These are phyloP conservation scores for Oryza coarctata DNA, from an alignment of 176 grass and related monocot species.

Conservation along the genomic window DNA sequence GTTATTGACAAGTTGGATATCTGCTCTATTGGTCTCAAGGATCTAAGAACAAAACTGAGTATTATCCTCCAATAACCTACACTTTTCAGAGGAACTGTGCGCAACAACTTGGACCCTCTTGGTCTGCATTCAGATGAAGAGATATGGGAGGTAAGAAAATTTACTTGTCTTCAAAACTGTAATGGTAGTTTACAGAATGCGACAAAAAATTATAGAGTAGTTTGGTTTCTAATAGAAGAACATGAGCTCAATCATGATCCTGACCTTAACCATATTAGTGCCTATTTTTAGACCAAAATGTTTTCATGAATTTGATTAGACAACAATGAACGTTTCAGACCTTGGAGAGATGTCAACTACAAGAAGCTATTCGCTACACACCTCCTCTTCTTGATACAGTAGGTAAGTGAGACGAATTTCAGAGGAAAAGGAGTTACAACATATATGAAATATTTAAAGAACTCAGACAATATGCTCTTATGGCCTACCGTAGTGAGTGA, in stretches of 20 bases:
- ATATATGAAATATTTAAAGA: background rate
- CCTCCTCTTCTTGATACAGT: slow-evolving; percentile 83
- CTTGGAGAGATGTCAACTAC: slow-evolving; percentile 87
- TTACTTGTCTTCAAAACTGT: background rate
- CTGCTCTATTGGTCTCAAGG: slow-evolving; percentile 80
- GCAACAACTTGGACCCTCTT: slow-evolving; percentile 90
- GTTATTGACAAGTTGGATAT: slow-evolving; percentile 82
- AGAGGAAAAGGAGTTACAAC: background rate
- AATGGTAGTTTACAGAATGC: background rate
- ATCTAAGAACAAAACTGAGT: slow-evolving; percentile 93
- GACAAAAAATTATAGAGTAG: slow-evolving; percentile 23
- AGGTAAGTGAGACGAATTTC: slow-evolving; percentile 33
- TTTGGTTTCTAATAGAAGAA: slow-evolving; percentile 28
- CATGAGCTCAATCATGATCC: background rate
- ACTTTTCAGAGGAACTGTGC: slow-evolving; percentile 85
- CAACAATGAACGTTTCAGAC: slow-evolving; percentile 46
- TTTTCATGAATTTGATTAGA: slow-evolving; percentile 21
- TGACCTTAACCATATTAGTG: background rate
- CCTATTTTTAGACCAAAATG: background rate
- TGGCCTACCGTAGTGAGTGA: slow-evolving; percentile 61
- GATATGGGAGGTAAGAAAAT: slow-evolving; percentile 85
- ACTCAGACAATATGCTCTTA: background rate
- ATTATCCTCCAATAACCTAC: slow-evolving; percentile 97
- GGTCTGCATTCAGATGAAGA: slow-evolving; percentile 75
- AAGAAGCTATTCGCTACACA: slow-evolving; percentile 56